Percentiles rank a stretch among this genome's conserved stretches.
Evolutionary conservation across 192 early-diverging fungal genomes (phyloP).

Genomic region (Backusella psychrophila): DNA sequence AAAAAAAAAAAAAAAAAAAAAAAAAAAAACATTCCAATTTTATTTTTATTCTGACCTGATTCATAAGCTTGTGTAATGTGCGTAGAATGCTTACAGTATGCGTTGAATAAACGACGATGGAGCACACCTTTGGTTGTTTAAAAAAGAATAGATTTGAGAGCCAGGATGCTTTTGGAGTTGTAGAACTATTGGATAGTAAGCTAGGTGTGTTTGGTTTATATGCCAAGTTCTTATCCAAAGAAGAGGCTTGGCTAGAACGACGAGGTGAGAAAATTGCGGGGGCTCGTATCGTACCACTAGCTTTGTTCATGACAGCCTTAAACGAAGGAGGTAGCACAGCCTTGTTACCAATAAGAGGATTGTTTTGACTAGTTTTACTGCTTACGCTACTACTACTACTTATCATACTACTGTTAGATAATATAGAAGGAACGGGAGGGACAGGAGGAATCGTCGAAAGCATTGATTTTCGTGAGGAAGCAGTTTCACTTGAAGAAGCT

Average conservation of each 20-base stretch:
- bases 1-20: not conserved
- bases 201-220: constrained; percentile 24
- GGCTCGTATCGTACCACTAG: not conserved
- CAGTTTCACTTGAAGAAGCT: not conserved
- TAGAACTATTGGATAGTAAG: constrained; percentile 22
- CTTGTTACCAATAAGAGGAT: not conserved
- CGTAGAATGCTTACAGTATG: constrained; percentile 12
- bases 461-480: not conserved
- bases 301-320: not conserved
- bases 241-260: constrained; percentile 19
- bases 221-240: not conserved
- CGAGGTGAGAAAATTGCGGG: not conserved
- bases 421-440: not conserved
- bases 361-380: not conserved
- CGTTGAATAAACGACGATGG: constrained; percentile 6
- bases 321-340: not conserved
- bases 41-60: constrained; percentile 9
- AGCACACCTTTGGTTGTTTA: constrained; percentile 31
- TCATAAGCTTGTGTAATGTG: constrained; percentile 18
- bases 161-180: constrained; percentile 20
- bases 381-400: constrained; percentile 19
- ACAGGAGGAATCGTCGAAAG: not conserved
- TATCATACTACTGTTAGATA: constrained; percentile 24
- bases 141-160: constrained; percentile 25
- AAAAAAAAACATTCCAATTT: not conserved